These are phyloP conservation scores for Calonectria leucothoes DNA, from an alignment of 2,329 filamentous ascomycete genomes.

Conservation along the genomic window DNA sequence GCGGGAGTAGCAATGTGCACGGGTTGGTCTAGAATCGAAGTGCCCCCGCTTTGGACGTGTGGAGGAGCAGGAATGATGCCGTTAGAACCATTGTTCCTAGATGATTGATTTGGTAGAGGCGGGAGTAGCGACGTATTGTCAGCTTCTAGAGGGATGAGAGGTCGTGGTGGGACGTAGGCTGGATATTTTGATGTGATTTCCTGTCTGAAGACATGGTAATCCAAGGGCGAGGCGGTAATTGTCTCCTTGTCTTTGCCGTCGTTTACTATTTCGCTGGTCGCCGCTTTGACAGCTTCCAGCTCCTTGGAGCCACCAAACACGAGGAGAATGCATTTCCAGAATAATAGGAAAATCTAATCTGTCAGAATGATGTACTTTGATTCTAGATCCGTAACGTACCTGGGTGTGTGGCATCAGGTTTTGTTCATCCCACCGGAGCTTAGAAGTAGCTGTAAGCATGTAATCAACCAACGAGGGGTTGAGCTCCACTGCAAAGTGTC, in stretches of 20 bases:
- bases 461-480: conserved; percentile 78
- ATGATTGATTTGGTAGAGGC: conserved; percentile 80
- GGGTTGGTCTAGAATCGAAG: conserved; percentile 92
- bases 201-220: conserved; percentile 96
- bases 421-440: conserved; percentile 79
- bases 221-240: conserved; percentile 92
- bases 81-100: conserved; percentile 68
- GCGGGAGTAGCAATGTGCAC: conserved; percentile 99
- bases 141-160: conserved; percentile 84
- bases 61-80: conserved; percentile 70
- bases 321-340: conserved; percentile 93
- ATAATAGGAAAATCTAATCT: conserved; percentile 77
- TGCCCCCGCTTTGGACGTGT: conserved; percentile 66
- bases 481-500: conserved; percentile 59
- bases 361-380: conserved; percentile 34
- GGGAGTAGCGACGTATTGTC: conserved; percentile 93
- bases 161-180: conserved; percentile 89
- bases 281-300: conserved; percentile 78
- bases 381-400: conserved; percentile 52
- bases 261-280: conserved; percentile 70
- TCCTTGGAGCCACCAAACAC: conserved; percentile 84
- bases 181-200: conserved; percentile 99
- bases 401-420: conserved; percentile 71
- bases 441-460: conserved; percentile 76
- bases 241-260: conserved; percentile 77